Conservation (phyloP, 768 basidiomycete genomes). For the Tylopilus rubrobrunneus region DNA sequence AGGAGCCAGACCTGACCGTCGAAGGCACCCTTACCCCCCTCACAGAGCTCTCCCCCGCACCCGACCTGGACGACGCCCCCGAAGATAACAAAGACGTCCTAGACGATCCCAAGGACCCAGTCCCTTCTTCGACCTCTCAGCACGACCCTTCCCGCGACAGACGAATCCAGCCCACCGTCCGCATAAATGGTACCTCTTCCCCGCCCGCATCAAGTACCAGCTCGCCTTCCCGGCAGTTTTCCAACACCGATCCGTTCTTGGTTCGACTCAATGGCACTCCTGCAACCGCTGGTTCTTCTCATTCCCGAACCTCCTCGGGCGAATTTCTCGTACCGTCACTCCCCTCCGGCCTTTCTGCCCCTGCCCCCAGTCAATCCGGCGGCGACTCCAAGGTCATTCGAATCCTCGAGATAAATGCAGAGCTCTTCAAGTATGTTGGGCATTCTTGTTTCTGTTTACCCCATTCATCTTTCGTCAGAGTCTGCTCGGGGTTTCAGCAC, state of each 20-base stretch:
- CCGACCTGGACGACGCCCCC: conserved; percentile 47
- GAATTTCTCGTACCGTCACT: conserved; percentile 30
- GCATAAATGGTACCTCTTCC: conserved; percentile 24
- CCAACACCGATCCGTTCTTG: conserved; percentile 18
- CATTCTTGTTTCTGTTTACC: neutral
- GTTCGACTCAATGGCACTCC: conserved; percentile 20
- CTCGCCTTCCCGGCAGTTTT: conserved; percentile 22
- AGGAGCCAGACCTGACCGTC: conserved; percentile 36
- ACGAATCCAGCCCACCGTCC: conserved; percentile 13
- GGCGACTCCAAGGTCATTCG: conserved; percentile 46
- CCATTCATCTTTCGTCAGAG: conserved; percentile 34
- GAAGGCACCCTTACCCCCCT: conserved; percentile 61
- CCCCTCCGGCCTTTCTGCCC: conserved; percentile 21
- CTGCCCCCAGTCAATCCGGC: conserved; percentile 5
- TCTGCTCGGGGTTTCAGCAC: conserved; percentile 57
- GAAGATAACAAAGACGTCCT: conserved; percentile 33
- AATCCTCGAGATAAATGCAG: conserved; percentile 65
- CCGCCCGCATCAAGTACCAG: conserved; percentile 13
- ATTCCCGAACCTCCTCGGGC: conserved; percentile 26
- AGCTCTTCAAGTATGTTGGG: conserved; percentile 57
- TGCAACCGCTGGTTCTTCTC: conserved; percentile 20
- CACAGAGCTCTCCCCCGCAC: conserved; percentile 70
- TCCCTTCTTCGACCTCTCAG: conserved; percentile 17
- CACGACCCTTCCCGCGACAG: conserved; percentile 18
- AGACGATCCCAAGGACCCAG: conserved; percentile 27